Base-by-base conservation (phyloP, 2,329 filamentous ascomycete species). In the Cercospora canescens region DNA sequence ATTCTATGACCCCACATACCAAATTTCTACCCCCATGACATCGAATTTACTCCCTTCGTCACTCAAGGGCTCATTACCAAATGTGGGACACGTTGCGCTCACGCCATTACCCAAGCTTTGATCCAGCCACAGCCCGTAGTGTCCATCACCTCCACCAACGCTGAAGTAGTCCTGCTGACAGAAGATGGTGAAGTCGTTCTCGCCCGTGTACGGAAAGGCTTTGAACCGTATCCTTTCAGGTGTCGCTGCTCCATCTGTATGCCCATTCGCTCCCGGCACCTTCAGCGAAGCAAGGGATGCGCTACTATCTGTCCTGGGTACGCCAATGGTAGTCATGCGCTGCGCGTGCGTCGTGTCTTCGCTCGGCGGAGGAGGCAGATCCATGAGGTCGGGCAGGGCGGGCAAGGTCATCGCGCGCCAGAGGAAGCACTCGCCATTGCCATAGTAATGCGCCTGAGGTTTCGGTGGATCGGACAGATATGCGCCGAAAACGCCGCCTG, bases 131-230 rank as follows among this genome's bases (percentile, higher is more conserved):
- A 99, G 82, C 2, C 95, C 95, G 77, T 95, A 98, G 73, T 91
- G 91, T 0, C 95, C 94, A 72, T 97, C 93, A 0, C 83, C 88
- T 63, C 93, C 94, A 11, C 95, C 95, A 21, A 98, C 85, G 74
- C 91, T 95, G 50, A 99, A 79, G 77, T 91, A 98, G 26, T 89
- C 87, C 3, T 88, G 84, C 80, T 98, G 93, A 79, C 94, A 98
- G 74, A 96, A 91, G 71, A 98, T 95, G 82, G 94, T 93, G 77
- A 96, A 99, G 79, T 98, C 95, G 78, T 99, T 98, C 45, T 96
- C 87, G 5, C 95, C 95, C 64, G 91, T 96, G 76, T 97, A 98
- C 0, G 94, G 94, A 74, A 98, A 99, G 0, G 94, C 94, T 80
- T 97, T 97, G 85, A 99, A 99, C 21, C 95, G 89, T 71, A 98